Evolutionary conservation across 116 monocot species (phyloP), one percentile per base, ranked within the genome.

Genomic region (Cymodocea nodosa): DNA sequence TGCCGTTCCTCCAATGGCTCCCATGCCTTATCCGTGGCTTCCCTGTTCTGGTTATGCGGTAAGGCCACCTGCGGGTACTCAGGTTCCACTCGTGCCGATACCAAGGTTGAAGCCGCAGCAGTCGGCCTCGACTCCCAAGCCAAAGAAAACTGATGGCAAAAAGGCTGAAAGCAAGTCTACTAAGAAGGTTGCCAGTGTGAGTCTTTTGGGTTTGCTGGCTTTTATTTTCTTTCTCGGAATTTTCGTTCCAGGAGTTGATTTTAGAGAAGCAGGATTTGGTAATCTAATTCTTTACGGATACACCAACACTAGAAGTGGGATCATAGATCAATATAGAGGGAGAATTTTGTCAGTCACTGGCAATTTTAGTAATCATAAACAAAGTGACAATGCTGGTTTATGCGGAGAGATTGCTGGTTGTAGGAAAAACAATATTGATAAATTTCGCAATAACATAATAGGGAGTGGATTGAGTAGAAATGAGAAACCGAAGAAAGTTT

Each of bases 131-230:
- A 71, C 77, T 14, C 56, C 74, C 2, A 87, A 75, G 69, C 59
- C 63, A 0, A 89, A 74, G 81, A 90, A 81, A 69, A 40, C 58
- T 3, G 90, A 87, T 36, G 75, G 63, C 50, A 94, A 79, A 74
- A 90, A 85, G 70, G 57, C 49, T 2, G 79, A 81, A 25, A 64
- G 62, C 60, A 93, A 78, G 71, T 30, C 30, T 30, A 84, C 66
- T 15, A 98, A 86, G 78, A 98, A 89, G 75, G 75, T 88, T 11
- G 89, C 98, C 34, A 84, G 98, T 68, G 70, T 92, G 24, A 84
- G 84, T 67, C 58, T 92, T 35, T 62, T 92, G 63, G 89, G 98
- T 0, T 53, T 98, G 64, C 65, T 98, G 35, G 67, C 84, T 60
- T 37, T 84, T 48, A 57, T 82, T 55, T 35, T 98, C 24, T 50